These are phyloP conservation scores for Camelina neglecta DNA, from an alignment of 345 rosid genomes.

Conservation along the genomic window DNA sequence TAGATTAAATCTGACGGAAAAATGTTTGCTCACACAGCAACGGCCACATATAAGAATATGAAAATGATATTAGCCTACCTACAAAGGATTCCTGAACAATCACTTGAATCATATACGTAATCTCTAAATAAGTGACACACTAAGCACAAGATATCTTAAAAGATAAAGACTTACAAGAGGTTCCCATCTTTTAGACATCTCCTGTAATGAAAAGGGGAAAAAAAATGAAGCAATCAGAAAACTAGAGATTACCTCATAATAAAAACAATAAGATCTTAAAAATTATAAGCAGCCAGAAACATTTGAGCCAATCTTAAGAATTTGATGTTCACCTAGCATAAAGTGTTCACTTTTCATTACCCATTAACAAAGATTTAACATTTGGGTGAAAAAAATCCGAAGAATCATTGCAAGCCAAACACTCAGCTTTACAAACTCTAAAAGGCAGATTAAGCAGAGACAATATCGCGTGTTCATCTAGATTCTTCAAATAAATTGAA, in stretches of 20 bases:
- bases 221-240: slow-evolving; percentile 35
- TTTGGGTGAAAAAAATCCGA: slow-evolving; percentile 4
- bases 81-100: neutral
- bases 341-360: neutral
- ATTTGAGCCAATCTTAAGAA: slow-evolving; percentile 20
- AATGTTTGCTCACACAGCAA: neutral
- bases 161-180: slow-evolving; percentile 67
- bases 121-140: slow-evolving; percentile 12
- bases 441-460: slow-evolving; percentile 7
- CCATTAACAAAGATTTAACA: neutral
- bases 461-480: slow-evolving; percentile 10
- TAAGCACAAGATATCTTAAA: neutral
- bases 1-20: neutral
- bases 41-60: neutral
- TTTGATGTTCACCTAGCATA: neutral
- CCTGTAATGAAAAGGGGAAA: slow-evolving; percentile 51
- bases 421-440: slow-evolving; percentile 6
- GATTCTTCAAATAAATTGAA: slow-evolving; percentile 9
- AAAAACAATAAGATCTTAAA: slow-evolving; percentile 5
- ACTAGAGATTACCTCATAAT: neutral
- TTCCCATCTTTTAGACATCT: slow-evolving; percentile 78
- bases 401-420: slow-evolving; percentile 15
- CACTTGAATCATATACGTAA: slow-evolving; percentile 5
- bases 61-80: neutral
- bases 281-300: neutral